A percentile compares a stretch with the other conserved stretches of the same genome.
These are phyloP conservation scores for Eustoma russellianum DNA, from an alignment of 257 asterid genomes.

Conservation along the genomic window DNA sequence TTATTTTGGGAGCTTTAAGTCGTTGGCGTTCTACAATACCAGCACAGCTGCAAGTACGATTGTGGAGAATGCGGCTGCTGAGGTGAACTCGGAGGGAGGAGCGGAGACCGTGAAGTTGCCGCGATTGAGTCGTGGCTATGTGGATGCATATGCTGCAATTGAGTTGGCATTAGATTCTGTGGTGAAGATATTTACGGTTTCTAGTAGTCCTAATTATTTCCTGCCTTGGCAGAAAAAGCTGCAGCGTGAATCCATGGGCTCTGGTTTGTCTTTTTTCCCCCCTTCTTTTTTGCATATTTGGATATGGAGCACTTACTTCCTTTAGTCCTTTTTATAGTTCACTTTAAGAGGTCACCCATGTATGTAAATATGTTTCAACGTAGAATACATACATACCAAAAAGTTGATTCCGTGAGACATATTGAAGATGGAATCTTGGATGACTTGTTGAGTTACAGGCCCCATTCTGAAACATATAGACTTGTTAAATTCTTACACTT, in stretches of 20 bases:
- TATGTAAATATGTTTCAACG: too few species aligned
- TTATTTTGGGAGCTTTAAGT: neutral
- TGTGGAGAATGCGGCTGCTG: constrained; percentile 4
- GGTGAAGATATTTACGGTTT: constrained; percentile 82
- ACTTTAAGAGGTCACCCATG: too few species aligned
- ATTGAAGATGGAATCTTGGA: too few species aligned
- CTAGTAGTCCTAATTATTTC: constrained; percentile 84
- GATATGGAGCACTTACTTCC: too few species aligned
- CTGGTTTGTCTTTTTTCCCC: constrained; percentile 38
- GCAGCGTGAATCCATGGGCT: constrained; percentile 94
- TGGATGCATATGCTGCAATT: constrained; percentile 55
- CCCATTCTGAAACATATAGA: too few species aligned
- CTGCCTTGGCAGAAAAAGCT: constrained; percentile 94
- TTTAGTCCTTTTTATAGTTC: neutral
- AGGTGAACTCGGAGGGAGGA: constrained; percentile 8
- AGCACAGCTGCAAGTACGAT: neutral
- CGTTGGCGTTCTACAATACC: constrained; percentile 8
- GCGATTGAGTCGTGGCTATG: constrained; percentile 18
- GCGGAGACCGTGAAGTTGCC: constrained; percentile 9
- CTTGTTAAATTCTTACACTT: too few species aligned
- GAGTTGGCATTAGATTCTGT: constrained; percentile 93
- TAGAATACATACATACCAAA: too few species aligned
- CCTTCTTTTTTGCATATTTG: too few species aligned
- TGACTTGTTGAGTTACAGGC: too few species aligned
- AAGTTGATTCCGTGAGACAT: too few species aligned